Evolutionary conservation across 202 grass and related monocot species (phyloP).

Genomic region (Setaria italica): DNA sequence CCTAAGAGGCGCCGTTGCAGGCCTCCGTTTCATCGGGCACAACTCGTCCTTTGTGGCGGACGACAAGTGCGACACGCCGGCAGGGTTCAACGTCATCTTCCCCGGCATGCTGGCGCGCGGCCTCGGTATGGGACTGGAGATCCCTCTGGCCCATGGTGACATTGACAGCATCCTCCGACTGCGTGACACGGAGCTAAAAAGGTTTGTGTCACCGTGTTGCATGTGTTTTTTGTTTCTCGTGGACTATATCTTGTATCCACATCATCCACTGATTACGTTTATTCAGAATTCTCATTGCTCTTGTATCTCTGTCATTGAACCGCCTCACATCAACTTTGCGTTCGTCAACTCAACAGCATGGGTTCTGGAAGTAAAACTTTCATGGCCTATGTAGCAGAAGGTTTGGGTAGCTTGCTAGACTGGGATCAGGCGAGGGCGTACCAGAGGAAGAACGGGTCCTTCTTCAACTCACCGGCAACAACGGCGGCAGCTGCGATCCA

Average conservation of each 20-base stretch:
- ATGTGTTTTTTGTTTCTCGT: too few species aligned
- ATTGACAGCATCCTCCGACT: conserved; percentile 32
- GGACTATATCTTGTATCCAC: too few species aligned
- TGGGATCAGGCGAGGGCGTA: conserved; percentile 52
- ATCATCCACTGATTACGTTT: too few species aligned
- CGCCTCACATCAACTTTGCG: too few species aligned
- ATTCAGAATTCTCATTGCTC: too few species aligned
- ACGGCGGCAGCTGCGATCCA: conserved; percentile 50
- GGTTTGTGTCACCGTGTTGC: too few species aligned
- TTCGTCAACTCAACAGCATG: background rate
- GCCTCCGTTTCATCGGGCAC: conserved; percentile 44
- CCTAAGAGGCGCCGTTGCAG: conserved; percentile 6
- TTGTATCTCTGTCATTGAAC: too few species aligned
- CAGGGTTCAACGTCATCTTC: conserved; percentile 45
- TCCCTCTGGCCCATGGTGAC: conserved; percentile 39
- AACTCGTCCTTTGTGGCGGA: conserved; percentile 42
- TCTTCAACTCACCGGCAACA: conserved; percentile 62
- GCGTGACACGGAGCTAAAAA: conserved; percentile 41
- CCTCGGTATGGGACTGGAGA: conserved; percentile 44
- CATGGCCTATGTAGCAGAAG: conserved; percentile 65
- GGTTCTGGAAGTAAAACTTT: conserved; percentile 48
- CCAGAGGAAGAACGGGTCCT: conserved; percentile 59
- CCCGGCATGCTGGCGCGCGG: conserved; percentile 53
- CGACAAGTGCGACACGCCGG: conserved; percentile 29
- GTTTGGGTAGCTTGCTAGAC: conserved; percentile 44